Evolutionary conservation across 345 rosid genomes (phyloP).

Genomic region (Populus alba): DNA sequence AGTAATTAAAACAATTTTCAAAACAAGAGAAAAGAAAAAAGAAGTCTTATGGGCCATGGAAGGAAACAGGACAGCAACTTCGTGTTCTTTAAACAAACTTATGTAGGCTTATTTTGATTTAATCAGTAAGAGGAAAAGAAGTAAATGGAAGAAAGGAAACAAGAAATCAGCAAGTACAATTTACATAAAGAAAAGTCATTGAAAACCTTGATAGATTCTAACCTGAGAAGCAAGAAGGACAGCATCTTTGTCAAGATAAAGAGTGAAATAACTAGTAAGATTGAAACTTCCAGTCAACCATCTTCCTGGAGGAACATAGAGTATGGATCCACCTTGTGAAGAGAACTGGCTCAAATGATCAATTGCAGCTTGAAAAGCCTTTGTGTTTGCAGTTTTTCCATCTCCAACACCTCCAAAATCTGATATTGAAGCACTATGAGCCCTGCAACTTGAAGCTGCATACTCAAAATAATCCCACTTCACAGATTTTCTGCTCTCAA

Average conservation of each 20-base stretch:
- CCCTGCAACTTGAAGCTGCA: constrained; percentile 23
- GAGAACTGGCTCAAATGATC: constrained; percentile 35
- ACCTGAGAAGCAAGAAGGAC: constrained; percentile 49
- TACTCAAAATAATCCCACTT: constrained; percentile 24
- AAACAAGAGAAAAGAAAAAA: neutral
- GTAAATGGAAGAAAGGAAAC: neutral
- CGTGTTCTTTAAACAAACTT: neutral
- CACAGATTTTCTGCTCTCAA: constrained; percentile 29
- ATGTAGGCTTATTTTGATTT: neutral
- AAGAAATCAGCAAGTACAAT: neutral
- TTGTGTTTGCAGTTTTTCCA: constrained; percentile 42
- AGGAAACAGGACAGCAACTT: neutral
- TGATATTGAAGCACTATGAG: constrained; percentile 18
- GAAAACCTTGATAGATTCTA: neutral
- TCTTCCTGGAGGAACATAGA: constrained; percentile 46
- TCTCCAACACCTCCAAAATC: constrained; percentile 40
- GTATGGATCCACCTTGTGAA: constrained; percentile 34
- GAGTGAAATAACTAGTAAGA: constrained; percentile 46
- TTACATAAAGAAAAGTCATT: neutral
- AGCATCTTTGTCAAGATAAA: constrained; percentile 41
- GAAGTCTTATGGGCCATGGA: neutral
- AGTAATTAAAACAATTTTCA: neutral
- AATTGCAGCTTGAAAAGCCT: constrained; percentile 41
- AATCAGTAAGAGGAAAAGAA: neutral
- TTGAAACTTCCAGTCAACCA: constrained; percentile 50